These are phyloP conservation scores for Candida ulmi DNA, from an alignment of 805 yeast species.

Conservation along the genomic window DNA sequence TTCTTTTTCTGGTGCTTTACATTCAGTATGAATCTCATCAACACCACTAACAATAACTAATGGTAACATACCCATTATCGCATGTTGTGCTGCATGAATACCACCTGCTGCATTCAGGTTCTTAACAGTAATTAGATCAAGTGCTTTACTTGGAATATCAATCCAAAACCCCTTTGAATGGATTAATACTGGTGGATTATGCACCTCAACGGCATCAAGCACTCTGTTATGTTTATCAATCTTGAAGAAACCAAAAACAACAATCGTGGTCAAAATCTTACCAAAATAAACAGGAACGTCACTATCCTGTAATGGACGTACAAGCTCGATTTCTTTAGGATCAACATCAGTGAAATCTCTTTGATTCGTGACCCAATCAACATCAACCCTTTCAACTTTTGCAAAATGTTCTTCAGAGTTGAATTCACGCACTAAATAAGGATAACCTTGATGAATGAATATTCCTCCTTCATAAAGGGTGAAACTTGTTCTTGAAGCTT, in stretches of 20 bases:
- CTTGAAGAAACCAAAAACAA: conserved; percentile 92
- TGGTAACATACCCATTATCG: conserved; percentile 74
- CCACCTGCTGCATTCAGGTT: conserved; percentile 75
- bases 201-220: conserved; percentile 90
- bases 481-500: conserved; percentile 82
- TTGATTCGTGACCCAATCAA: conserved; percentile 90
- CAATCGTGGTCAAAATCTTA: conserved; percentile 58
- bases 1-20: conserved; percentile 97
- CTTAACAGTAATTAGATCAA: conserved; percentile 53
- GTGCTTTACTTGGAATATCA: conserved; percentile 66
- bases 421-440: conserved; percentile 81
- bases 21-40: conserved; percentile 84
- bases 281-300: conserved; percentile 72
- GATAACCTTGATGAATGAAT: conserved; percentile 87
- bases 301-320: conserved; percentile 46
- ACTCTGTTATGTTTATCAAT: conserved; percentile 70
- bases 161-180: conserved; percentile 87
- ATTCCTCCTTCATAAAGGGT: conserved; percentile 92
- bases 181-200: conserved; percentile 73
- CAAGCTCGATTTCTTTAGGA: conserved; percentile 65
- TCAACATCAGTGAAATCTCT: conserved; percentile 93
- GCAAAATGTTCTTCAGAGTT: conserved; percentile 77
- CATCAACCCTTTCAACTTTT: conserved; percentile 80
- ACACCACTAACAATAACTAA: conserved; percentile 64
- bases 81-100: conserved; percentile 96